Evolutionary conservation across 2,329 filamentous ascomycete genomes (phyloP), one percentile per base, ranked within the genome.

Genomic region (Ceratocystis huliohia): DNA sequence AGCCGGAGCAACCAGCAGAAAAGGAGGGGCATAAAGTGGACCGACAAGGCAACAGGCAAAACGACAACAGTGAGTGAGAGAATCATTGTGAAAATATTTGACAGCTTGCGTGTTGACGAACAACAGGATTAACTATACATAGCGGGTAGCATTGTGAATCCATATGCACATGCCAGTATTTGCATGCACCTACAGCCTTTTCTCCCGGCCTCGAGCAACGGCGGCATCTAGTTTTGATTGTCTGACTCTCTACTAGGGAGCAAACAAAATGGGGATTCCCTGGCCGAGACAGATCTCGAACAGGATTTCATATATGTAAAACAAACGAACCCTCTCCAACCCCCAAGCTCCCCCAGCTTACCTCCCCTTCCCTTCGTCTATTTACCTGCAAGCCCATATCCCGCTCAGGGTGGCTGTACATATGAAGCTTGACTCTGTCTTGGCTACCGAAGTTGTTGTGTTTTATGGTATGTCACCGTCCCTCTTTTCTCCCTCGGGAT

Each of bases 281-380:
- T 57, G 25, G 53, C 53, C 53, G 53, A 57, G 53, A 57, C 53
- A 57, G 13, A 57, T 57, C 53, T 57, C 53, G 53, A 57, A 57
- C 53, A 57, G 13, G 30, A 22, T 57, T 30, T 17, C 53, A 57
- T 57, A 57, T 7, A 57, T 30, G 53, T 57, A 57, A 57, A 57
- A 57, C 53, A 57, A 15, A 53, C 48, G 22, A 20, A 22, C n/a
- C 20, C 48, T 48, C 46, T 48, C 46, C 17, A n/a, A 48, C 46
- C 46, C 20, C 17, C 46, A 22, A 48, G 8, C 15, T 22, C n/a
- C n/a, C 46, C n/a, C 46, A 20, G 46, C n/a, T 48, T 4, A 6
- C n/a, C 5, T n/a, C n/a, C 8, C 46, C 48, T 10, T 20, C 17
- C n/a, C 7, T 22, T 22, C n/a, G 5, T n/a, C n/a, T 20, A 22